Evolutionary conservation across 495 filamentous ascomycete species (phyloP), one percentile per base, ranked within the genome.

Genomic region (Tuber magnatum): DNA sequence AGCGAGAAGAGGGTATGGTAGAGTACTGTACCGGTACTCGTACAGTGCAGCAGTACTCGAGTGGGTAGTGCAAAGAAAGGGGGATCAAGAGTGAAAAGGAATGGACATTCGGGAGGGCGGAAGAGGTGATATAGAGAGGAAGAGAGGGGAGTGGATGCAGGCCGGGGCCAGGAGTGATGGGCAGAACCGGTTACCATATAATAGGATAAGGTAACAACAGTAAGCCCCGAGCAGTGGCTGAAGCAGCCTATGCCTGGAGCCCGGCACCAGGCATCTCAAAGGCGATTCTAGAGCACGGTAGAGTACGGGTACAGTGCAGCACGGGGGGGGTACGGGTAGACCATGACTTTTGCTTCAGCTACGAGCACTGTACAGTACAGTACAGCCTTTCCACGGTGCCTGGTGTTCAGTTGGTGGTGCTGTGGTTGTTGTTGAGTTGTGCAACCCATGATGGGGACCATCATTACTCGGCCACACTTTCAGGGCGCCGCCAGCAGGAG

Each of bases 41-140:
- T 14, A 8, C 6, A 48, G 12, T 20, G 16, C 12, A 16, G 12
- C 42, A 44, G 42, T 44, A 12, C 14, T 44, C 14, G 46, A 28
- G 51, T 1, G 10, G 24, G 28, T 4, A 20, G n/a, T 6, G 28
- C n/a, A 3, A 32, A 65, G 28, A 65, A 28, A 35, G 46, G 5
- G 6, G 2, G 5, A 2, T n/a, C 3, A n/a, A 16, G 56, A 65
- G 56, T 65, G 56, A 65, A 35, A 35, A 65, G 12, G 28, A 65
- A 65, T 65, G 56, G 56, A 65, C 28, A 65, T 65, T 65, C 56
- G 35, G 56, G 56, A 61, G 51, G 32, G 51, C 51, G 32, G 51
- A 61, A 61, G 51, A 65, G 56, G 28, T 35, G 56, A 65, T 65
- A 16, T 32, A 35, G 16, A 65, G 35, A 35, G 28, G 56, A 18